Evolutionary conservation across 2,329 filamentous ascomycete genomes (phyloP), one percentile per base, ranked within the genome.

Genomic region (Claviceps paspali): DNA sequence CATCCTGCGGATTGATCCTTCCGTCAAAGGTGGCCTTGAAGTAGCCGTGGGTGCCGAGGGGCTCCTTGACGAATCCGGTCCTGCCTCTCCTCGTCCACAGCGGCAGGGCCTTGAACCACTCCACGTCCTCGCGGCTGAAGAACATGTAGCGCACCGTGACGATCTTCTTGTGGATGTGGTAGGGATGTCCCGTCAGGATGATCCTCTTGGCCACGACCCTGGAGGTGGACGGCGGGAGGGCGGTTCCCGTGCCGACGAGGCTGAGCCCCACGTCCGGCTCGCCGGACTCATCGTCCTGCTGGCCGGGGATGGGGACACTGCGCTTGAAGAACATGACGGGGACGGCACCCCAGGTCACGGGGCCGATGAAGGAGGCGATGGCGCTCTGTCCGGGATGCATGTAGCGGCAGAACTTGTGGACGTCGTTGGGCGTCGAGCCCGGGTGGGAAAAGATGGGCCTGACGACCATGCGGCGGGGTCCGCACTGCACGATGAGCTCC

Each of bases 121-220:
- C 76, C 23, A 98, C 84, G 47, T 98, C 92, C 51, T 88, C 84
- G 34, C 81, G 69, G 65, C 88, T 92, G 76, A 98, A 98, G 71
- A 98, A 98, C 92, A 98, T 98, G 71, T 98, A 98, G 22, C 91
- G 80, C 33, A 98, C 79, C 1, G 92, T 98, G 41, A 98, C 91
- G 18, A 98, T 69, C 60, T 82, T 86, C 72, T 94, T 95, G 74
- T 98, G 85, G 57, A 98, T 98, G 65, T 98, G 94, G 70, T 85
- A 95, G 0, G 92, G 91, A 55, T 98, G 88, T 12, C 91, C 92
- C 0, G 91, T 94, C 40, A 98, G 70, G 45, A 96, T 83, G 48
- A 93, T 78, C 36, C 91, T 80, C 64, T 98, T 98, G 50, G 88
- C 87, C 42, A 98, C 76, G 39, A 98, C 80, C 28, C 91, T 79